Evolutionary conservation across 176 grass and related monocot genomes (phyloP).

Genomic region (Musa troglodytarum): DNA sequence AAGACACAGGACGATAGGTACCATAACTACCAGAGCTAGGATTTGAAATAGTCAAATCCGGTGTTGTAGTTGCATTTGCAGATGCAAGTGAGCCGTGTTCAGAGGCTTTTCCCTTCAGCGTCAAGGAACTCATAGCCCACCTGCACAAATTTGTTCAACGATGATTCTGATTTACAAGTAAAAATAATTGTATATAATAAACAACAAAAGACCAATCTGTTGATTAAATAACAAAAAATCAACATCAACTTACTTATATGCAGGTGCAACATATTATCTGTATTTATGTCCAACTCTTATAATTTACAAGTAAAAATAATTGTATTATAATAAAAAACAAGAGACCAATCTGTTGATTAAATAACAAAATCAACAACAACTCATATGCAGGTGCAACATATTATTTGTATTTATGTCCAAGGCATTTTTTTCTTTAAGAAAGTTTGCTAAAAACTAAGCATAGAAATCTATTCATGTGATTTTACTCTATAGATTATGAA

Average conservation of each 20-base stretch:
- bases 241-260: not conserved
- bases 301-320: not conserved
- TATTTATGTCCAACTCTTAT: not conserved
- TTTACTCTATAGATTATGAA: not conserved
- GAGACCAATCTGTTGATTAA: not conserved
- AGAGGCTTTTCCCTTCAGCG: conserved; percentile 76
- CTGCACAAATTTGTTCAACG: conserved; percentile 29
- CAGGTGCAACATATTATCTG: not conserved
- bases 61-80: conserved; percentile 45
- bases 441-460: not conserved
- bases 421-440: too few species aligned
- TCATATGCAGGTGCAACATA: not conserved
- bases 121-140: conserved; percentile 98
- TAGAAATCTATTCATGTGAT: not conserved
- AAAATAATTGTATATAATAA: not conserved
- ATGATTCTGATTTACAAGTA: not conserved
- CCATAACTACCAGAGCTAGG: conserved; percentile 43
- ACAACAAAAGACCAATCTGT: not conserved
- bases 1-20: conserved; percentile 4
- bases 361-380: not conserved
- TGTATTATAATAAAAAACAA: not conserved
- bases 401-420: not conserved
- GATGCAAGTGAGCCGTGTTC: conserved; percentile 50
- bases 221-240: not conserved
- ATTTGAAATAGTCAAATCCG: conserved; percentile 42